These are phyloP conservation scores for Fusarium protoensiforme DNA, from an alignment of 2,329 filamentous ascomycete genomes.

Conservation along the genomic window DNA sequence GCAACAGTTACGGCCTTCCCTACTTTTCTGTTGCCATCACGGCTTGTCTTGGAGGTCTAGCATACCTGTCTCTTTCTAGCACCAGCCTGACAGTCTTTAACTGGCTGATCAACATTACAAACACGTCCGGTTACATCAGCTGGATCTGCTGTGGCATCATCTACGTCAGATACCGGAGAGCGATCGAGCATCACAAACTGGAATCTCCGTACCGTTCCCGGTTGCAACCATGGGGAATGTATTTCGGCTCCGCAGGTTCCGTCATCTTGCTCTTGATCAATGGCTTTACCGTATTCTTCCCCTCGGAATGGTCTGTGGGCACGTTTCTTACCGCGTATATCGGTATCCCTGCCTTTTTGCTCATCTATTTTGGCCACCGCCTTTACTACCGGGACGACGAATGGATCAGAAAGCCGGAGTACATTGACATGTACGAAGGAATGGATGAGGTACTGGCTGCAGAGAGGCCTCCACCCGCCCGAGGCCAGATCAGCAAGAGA, in stretches of 20 bases:
- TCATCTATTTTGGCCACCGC: constrained; percentile 5
- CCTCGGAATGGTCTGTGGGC: constrained; percentile 20
- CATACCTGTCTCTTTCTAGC: background rate
- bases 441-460: background rate
- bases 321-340: constrained; percentile 31
- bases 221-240: background rate
- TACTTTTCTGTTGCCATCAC: constrained; percentile 62
- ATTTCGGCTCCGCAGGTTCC: background rate
- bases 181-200: background rate
- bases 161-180: background rate
- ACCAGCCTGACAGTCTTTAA: background rate
- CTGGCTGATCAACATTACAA: background rate
- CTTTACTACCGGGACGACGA: background rate
- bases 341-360: constrained; percentile 22
- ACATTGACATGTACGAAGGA: background rate
- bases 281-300: constrained; percentile 59
- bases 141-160: background rate
- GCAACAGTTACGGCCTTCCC: constrained; percentile 41
- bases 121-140: background rate
- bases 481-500: background rate
- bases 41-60: background rate
- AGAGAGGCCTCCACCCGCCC: background rate
- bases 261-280: constrained; percentile 64
- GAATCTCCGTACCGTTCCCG: background rate
- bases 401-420: background rate